These are phyloP conservation scores for Durotheca rogersii DNA, from an alignment of 495 filamentous ascomycete species.

Conservation along the genomic window DNA sequence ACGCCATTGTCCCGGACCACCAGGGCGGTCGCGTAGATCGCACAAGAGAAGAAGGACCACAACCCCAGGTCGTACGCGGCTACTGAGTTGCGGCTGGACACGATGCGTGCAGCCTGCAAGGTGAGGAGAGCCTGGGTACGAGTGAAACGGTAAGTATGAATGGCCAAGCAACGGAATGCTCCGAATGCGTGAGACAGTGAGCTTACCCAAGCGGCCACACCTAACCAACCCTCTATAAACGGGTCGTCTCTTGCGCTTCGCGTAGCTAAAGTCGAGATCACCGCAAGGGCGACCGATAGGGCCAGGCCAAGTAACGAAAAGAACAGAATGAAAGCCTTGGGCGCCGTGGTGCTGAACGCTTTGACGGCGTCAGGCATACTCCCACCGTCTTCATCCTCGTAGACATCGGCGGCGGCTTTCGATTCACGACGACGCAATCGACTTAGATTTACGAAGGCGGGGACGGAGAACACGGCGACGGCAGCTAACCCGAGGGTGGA, in stretches of 20 bases:
- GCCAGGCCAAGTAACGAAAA: conserved; percentile 48
- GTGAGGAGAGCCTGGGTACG: conserved; percentile 42
- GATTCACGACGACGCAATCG: conserved; percentile 34
- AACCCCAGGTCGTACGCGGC: conserved; percentile 50
- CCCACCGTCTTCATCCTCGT: conserved; percentile 64
- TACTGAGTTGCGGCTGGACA: conserved; percentile 46
- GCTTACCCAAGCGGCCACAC: conserved; percentile 50
- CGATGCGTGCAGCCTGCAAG: conserved; percentile 48
- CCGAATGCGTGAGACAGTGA: conserved; percentile 20
- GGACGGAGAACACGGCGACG: conserved; percentile 41
- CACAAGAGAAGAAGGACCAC: conserved; percentile 45
- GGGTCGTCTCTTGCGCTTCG: conserved; percentile 20
- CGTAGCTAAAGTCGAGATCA: conserved; percentile 41
- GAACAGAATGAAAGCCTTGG: conserved; percentile 48
- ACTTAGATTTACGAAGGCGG: conserved; percentile 35
- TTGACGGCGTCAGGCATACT: conserved; percentile 58
- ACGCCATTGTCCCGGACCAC: conserved; percentile 42
- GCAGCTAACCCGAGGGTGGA: conserved; percentile 39
- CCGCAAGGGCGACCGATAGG: conserved; percentile 45
- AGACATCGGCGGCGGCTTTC: conserved; percentile 41
- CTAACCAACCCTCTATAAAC: conserved; percentile 45
- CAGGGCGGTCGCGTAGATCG: conserved; percentile 40
- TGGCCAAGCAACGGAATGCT: conserved; percentile 4
- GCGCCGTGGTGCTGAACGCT: conserved; percentile 51
- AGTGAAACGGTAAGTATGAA: conserved; percentile 21